These are phyloP conservation scores for Epichloe gansuensis DNA, from an alignment of 2,329 filamentous ascomycete species.

Conservation along the genomic window DNA sequence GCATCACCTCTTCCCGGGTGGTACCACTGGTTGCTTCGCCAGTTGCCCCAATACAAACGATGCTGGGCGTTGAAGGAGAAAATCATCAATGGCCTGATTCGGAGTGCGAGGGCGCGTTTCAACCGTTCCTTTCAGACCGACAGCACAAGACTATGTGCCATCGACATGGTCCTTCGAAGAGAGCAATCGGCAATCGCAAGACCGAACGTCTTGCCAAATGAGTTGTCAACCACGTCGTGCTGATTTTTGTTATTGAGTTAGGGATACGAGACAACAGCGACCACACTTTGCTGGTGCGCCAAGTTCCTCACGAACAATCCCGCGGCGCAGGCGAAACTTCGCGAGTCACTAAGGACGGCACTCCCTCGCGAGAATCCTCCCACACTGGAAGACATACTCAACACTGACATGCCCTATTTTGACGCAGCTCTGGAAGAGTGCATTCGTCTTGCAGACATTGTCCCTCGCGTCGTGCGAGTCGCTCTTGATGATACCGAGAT, in stretches of 20 bases:
- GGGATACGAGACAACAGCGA: conserved; percentile 14
- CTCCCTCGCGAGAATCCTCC: not conserved
- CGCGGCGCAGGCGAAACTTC: conserved; percentile 10
- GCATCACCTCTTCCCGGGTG: not conserved
- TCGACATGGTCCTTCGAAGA: conserved; percentile 5
- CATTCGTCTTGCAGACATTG: not conserved
- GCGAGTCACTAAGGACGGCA: conserved; percentile 9
- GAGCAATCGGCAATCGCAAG: not conserved
- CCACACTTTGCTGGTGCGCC: conserved; percentile 10
- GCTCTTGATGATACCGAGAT: not conserved
- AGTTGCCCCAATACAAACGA: not conserved
- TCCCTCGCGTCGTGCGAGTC: not conserved
- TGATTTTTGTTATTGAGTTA: not conserved
- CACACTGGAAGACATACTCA: not conserved
- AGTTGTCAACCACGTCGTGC: not conserved
- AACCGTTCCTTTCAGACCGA: not conserved
- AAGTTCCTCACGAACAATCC: conserved; percentile 11
- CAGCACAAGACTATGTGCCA: conserved; percentile 1
- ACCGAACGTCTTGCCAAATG: not conserved
- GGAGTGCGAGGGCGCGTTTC: not conserved
- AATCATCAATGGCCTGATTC: not conserved
- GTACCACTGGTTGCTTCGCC: not conserved
- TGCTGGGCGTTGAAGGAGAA: not conserved
- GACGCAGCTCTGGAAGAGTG: conserved; percentile 2
- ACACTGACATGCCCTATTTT: conserved; percentile 1